Evolutionary conservation across 2,329 filamentous ascomycete genomes (phyloP), one percentile per base, ranked within the genome.

Genomic region (Colletotrichum sp.): DNA sequence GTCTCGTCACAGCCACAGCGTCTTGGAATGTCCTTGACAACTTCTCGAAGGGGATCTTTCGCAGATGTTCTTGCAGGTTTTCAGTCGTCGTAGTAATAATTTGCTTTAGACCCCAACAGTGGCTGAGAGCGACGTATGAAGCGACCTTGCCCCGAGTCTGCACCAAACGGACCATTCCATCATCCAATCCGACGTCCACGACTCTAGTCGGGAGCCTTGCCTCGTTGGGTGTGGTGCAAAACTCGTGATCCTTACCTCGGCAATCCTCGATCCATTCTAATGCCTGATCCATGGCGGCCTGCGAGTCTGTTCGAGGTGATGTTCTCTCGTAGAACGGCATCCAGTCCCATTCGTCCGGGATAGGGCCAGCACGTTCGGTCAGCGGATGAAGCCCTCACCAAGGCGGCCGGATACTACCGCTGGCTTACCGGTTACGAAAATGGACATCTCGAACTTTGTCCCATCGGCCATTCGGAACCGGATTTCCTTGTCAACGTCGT

Each of bases 11-110:
- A 4, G 8, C 12, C 15, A 76, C 51, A 18, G 71, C 68, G 31
- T 77, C 70, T 8, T 38, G 47, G 62, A 69, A 76, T 51, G 64
- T 77, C 51, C 31, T 47, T 9, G 29, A 72, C 8, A 76, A 62
- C 21, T 62, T 24, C 4, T 18, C n/a, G 24, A 36, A 31, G 16
- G 57, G 33, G 11, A 73, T 51, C 18, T 38, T 33, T 5, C 13
- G 8, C 33, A 43, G 38, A 21, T 31, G 36, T 15, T 67, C 64
- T 15, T 31, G 15, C 6, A 68, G 27, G 4, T 27, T 68, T 6
- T 24, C 34, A 16, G 11, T 36, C 11, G 58, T 54, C 13, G 67
- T 69, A 12, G 43, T 63, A 3, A 69, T n/a, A 8, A 63, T 59
- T 8, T 57, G 66, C 8, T 38, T 58, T 6, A 15, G 9, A 31